phyloP scores from a whole-genome alignment of 768 basidiomycete genomes.

The Kwoniella pini region DNA sequence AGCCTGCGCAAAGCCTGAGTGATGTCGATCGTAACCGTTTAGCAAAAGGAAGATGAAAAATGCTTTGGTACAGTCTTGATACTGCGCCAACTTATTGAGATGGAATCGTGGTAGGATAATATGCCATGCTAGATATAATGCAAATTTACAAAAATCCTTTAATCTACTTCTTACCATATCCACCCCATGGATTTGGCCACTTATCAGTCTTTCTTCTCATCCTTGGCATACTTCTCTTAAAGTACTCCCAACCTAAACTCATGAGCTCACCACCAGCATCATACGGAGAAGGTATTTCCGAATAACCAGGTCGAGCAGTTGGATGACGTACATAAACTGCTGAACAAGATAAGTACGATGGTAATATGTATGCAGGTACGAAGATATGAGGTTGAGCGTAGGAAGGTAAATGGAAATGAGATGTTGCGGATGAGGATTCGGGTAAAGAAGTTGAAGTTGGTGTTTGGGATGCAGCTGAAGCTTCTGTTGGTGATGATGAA shows the following conservation, averaged over 20 bases:
- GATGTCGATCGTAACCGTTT: too few species aligned
- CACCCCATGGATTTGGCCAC: slow-evolving; percentile 36
- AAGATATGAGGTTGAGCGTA: slow-evolving; percentile 90
- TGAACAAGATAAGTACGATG: slow-evolving; percentile 83
- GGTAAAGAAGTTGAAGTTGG: slow-evolving; percentile 10
- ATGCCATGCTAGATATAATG: slow-evolving; percentile 10
- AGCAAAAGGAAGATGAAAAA: too few species aligned
- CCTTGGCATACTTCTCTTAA: slow-evolving; percentile 40
- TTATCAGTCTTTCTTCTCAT: slow-evolving; percentile 37
- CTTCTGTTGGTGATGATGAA: slow-evolving; percentile 16
- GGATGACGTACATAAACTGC: slow-evolving; percentile 92
- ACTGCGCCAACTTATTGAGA: too few species aligned
- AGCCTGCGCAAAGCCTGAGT: too few species aligned
- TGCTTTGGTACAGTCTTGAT: too few species aligned
- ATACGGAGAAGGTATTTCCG: slow-evolving; percentile 90
- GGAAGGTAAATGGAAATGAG: slow-evolving; percentile 77
- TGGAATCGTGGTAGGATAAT: too few species aligned
- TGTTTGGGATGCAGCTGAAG: slow-evolving; percentile 17
- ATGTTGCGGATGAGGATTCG: slow-evolving; percentile 13
- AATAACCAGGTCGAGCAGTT: slow-evolving; percentile 88
- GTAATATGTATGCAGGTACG: slow-evolving; percentile 86
- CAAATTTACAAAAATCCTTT: neutral
- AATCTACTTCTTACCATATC: slow-evolving; percentile 21
- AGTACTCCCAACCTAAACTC: slow-evolving; percentile 96
- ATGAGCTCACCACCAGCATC: slow-evolving; percentile 93